These are phyloP conservation scores for Pythium oligandrum DNA, from an alignment of 352 stramenopile genomes.

Conservation along the genomic window DNA sequence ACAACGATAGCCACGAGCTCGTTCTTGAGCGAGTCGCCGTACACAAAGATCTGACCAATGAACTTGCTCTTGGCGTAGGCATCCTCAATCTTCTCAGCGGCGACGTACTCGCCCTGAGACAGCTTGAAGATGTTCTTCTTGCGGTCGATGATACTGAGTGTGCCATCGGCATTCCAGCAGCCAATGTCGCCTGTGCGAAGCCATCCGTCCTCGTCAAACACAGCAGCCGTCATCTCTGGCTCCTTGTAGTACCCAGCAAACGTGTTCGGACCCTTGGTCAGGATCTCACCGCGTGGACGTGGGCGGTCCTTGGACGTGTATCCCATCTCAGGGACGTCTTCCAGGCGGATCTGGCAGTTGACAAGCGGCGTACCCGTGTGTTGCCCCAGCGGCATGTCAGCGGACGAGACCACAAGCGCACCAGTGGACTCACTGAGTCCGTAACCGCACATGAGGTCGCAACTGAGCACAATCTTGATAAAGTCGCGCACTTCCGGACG, in stretches of 20 bases:
- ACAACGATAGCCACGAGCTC: constrained; percentile 91
- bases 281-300: constrained; percentile 39
- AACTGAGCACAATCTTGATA: constrained; percentile 88
- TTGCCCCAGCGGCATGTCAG: constrained; percentile 41
- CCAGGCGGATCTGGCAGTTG: constrained; percentile 85
- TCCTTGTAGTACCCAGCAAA: constrained; percentile 93
- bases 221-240: constrained; percentile 80
- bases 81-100: constrained; percentile 95
- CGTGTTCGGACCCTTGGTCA: constrained; percentile 60
- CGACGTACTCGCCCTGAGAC: constrained; percentile 92
- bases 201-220: constrained; percentile 88
- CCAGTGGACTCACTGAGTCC: constrained; percentile 91
- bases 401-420: constrained; percentile 61
- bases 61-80: constrained; percentile 85
- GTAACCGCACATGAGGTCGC: constrained; percentile 90
- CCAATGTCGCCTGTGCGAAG: constrained; percentile 95
- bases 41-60: constrained; percentile 91
- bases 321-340: constrained; percentile 94
- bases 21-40: constrained; percentile 93
- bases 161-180: constrained; percentile 88
- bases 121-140: constrained; percentile 93
- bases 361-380: constrained; percentile 88
- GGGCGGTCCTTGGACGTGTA: constrained; percentile 78
- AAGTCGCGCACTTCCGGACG: constrained; percentile 90
- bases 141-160: constrained; percentile 79